Evolutionary conservation across 1,284 basidiomycete species (phyloP).

Genomic region (Microbotryum lychnidis-dioicae): DNA sequence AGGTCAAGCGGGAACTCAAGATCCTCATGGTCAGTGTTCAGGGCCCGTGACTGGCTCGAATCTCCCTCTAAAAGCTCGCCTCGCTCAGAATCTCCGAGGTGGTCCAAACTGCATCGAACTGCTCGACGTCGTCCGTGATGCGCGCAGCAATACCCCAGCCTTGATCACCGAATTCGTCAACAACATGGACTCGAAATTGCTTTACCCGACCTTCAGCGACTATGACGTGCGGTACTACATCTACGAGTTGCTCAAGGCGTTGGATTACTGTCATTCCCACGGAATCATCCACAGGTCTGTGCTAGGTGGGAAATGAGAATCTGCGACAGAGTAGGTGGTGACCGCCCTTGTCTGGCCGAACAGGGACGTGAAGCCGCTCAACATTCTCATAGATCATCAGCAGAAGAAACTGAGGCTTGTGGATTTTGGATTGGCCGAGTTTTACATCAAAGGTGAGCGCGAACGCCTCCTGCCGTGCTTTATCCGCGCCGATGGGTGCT

Average conservation of each 20-base stretch:
- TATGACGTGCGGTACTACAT: constrained; percentile 98
- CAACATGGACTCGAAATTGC: constrained; percentile 94
- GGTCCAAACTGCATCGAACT: constrained; percentile 81
- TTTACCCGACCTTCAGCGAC: constrained; percentile 80
- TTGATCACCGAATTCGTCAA: constrained; percentile 73
- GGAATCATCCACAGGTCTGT: constrained; percentile 80
- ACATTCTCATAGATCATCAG: constrained; percentile 99
- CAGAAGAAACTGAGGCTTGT: constrained; percentile 90
- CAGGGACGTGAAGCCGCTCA: constrained; percentile 94
- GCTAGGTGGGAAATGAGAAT: too few species aligned
- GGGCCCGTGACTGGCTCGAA: not conserved
- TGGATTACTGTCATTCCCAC: constrained; percentile 96
- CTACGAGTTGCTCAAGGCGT: constrained; percentile 89
- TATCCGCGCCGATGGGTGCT: not conserved
- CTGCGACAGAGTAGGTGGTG: too few species aligned
- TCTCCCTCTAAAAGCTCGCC: too few species aligned
- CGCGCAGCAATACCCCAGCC: constrained; percentile 36
- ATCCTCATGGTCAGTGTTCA: constrained; percentile 38
- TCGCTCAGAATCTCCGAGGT: constrained; percentile 90
- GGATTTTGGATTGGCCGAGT: constrained; percentile 98
- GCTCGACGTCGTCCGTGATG: constrained; percentile 89
- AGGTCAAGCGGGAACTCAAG: constrained; percentile 99
- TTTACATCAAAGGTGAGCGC: constrained; percentile 87
- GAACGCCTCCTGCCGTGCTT: not conserved
- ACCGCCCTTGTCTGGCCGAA: not conserved